Percentiles rank a stretch among this genome's conserved stretches.
Evolutionary conservation across 2,329 filamentous ascomycete genomes (phyloP).

Genomic region (Diaporthe aspalathi): DNA sequence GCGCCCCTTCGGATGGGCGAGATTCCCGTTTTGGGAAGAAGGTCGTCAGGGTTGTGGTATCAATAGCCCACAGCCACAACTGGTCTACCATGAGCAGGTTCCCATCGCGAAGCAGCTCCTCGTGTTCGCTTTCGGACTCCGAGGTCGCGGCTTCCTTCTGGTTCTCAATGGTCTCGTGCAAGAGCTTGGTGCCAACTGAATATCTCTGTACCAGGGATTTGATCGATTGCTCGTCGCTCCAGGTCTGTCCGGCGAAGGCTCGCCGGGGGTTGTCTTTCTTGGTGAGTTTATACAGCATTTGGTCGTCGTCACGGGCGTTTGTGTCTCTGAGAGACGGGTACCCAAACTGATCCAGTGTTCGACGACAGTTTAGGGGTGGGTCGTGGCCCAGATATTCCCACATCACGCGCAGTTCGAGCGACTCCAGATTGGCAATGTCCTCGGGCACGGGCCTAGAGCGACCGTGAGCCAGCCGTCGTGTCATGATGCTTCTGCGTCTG

Average conservation of each 20-base stretch:
- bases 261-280: constrained; percentile 54
- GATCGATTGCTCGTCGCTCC: constrained; percentile 39
- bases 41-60: constrained; percentile 62
- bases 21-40: constrained; percentile 68
- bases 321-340: constrained; percentile 72
- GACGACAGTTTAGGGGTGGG: constrained; percentile 69
- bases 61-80: constrained; percentile 71
- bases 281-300: constrained; percentile 75
- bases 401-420: constrained; percentile 68
- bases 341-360: constrained; percentile 73
- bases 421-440: constrained; percentile 64
- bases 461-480: constrained; percentile 63
- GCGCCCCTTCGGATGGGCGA: constrained; percentile 63
- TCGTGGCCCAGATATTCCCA: constrained; percentile 73
- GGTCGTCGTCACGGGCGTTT: constrained; percentile 70
- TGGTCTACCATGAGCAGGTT: constrained; percentile 77
- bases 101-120: constrained; percentile 52
- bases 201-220: constrained; percentile 27
- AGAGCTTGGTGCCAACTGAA: constrained; percentile 36
- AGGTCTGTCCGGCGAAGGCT: constrained; percentile 7
- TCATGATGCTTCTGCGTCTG: constrained; percentile 65
- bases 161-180: constrained; percentile 35
- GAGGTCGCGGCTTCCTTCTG: constrained; percentile 27
- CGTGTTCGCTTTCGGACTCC: constrained; percentile 44
- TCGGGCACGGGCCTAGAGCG: constrained; percentile 66